Conservation (phyloP, 2,329 filamentous ascomycete species). For the Ascochyta pisi region DNA sequence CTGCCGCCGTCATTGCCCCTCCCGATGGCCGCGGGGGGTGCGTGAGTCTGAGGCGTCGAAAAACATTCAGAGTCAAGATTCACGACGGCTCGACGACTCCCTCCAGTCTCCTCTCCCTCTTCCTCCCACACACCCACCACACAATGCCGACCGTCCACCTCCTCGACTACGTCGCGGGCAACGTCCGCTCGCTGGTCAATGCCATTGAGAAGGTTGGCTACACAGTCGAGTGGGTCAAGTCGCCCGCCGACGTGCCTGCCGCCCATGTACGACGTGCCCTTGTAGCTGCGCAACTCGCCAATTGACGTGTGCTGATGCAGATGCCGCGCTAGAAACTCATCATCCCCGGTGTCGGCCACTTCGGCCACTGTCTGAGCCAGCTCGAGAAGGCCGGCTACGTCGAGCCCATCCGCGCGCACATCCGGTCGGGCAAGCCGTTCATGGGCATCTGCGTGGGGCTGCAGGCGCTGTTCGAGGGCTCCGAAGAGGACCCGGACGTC, state of each 20-base stretch:
- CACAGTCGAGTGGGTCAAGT: slow-evolving; percentile 87
- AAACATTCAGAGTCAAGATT: slow-evolving; percentile 22
- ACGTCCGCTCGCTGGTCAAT: slow-evolving; percentile 94
- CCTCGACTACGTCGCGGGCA: slow-evolving; percentile 92
- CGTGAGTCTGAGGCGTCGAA: slow-evolving; percentile 1
- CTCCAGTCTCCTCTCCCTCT: background rate
- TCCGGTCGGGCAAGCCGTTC: slow-evolving; percentile 91
- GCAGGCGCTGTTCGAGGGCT: slow-evolving; percentile 87
- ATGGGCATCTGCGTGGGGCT: slow-evolving; percentile 97
- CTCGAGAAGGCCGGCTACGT: slow-evolving; percentile 82
- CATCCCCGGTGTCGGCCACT: slow-evolving; percentile 94
- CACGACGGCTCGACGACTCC: background rate
- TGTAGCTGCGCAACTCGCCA: slow-evolving; percentile 16
- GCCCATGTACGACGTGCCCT: slow-evolving; percentile 70
- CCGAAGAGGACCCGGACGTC: slow-evolving; percentile 75
- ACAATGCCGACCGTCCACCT: slow-evolving; percentile 80
- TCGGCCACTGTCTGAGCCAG: slow-evolving; percentile 91
- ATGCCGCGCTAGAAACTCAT: slow-evolving; percentile 76
- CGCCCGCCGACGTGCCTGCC: slow-evolving; percentile 80
- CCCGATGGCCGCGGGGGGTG: slow-evolving; percentile 12
- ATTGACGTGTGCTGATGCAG: slow-evolving; percentile 48
- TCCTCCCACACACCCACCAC: background rate
- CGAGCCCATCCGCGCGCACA: slow-evolving; percentile 81
- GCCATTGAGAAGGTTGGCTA: slow-evolving; percentile 96
- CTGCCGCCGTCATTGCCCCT: slow-evolving; percentile 8